Percentiles rank a stretch among this genome's conserved stretches.
These are phyloP conservation scores for Exophiala aquamarina DNA, from an alignment of 2,329 filamentous ascomycete genomes.

Conservation along the genomic window DNA sequence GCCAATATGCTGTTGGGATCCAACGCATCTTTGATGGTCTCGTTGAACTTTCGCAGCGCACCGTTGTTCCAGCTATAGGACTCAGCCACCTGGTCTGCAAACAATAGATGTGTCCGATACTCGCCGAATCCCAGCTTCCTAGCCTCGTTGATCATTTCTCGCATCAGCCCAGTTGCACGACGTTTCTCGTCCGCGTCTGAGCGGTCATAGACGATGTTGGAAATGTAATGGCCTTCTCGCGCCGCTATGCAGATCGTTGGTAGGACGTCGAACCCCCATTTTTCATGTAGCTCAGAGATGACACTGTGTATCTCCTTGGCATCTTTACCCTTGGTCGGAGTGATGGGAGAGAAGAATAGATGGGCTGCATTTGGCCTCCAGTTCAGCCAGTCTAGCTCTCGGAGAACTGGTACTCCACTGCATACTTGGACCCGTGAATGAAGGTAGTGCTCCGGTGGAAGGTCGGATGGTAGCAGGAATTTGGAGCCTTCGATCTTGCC, in stretches of 20 bases:
- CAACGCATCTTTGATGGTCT: constrained; percentile 48
- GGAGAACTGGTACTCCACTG: constrained; percentile 30
- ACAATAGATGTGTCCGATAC: constrained; percentile 48
- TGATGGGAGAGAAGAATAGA: constrained; percentile 38
- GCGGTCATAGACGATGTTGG: constrained; percentile 36
- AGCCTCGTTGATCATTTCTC: constrained; percentile 38
- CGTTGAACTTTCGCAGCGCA: constrained; percentile 44
- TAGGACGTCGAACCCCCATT: constrained; percentile 27
- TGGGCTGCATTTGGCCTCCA: constrained; percentile 38
- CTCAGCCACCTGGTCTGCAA: constrained; percentile 47
- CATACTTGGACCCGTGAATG: constrained; percentile 31
- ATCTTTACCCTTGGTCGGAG: constrained; percentile 33
- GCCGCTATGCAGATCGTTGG: constrained; percentile 27
- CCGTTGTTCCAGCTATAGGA: constrained; percentile 45
- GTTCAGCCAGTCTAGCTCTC: constrained; percentile 36
- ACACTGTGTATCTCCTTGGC: constrained; percentile 31
- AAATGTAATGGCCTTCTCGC: constrained; percentile 37
- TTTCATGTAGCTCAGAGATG: constrained; percentile 27
- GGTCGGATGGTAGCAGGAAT: constrained; percentile 34
- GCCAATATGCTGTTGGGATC: constrained; percentile 50
- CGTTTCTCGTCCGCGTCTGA: constrained; percentile 27
- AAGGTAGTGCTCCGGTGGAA: constrained; percentile 32
- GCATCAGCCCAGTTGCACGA: constrained; percentile 32
- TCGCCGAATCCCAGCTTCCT: constrained; percentile 46
- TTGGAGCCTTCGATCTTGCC: constrained; percentile 31